These are phyloP conservation scores for Kwoniella dejecticola DNA, from an alignment of 768 basidiomycete species.

Conservation along the genomic window DNA sequence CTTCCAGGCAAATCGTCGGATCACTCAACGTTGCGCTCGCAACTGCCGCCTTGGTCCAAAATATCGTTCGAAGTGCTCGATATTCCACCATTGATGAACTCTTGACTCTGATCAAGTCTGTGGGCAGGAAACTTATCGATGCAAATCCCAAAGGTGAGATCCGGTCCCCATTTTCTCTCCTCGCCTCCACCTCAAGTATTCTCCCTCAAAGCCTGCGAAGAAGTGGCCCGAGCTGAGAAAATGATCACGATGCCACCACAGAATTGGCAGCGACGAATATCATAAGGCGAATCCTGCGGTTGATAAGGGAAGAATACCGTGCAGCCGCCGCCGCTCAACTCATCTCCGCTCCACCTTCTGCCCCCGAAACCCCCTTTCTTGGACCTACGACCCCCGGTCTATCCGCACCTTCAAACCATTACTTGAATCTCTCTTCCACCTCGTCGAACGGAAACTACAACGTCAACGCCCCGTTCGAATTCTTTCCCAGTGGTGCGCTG, in stretches of 20 bases:
- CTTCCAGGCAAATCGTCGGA: conserved; percentile 65
- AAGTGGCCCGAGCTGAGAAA: no score
- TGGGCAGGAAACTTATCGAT: conserved; percentile 78
- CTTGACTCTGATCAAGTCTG: conserved; percentile 71
- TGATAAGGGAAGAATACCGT: conserved; percentile 91
- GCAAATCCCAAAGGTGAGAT: conserved; percentile 89
- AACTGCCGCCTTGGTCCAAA: conserved; percentile 81
- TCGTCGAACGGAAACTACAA: conserved; percentile 20
- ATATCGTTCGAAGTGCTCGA: conserved; percentile 81
- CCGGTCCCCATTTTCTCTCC: conserved; percentile 11
- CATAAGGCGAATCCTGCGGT: conserved; percentile 85
- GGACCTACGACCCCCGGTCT: conserved; percentile 52
- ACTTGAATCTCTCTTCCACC: conserved; percentile 34
- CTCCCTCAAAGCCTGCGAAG: no score
- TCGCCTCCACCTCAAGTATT: neutral
- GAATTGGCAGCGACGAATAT: conserved; percentile 96
- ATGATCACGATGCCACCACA: conserved; percentile 54
- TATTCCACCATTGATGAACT: conserved; percentile 87
- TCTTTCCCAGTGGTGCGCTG: no score
- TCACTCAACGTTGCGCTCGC: conserved; percentile 86
- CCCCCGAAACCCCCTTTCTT: conserved; percentile 46
- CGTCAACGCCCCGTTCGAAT: conserved; percentile 8
- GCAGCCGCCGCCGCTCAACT: conserved; percentile 66
- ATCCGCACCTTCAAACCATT: conserved; percentile 47
- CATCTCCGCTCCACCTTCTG: conserved; percentile 38